Evolutionary conservation across 2,329 filamentous ascomycete genomes (phyloP).

Genomic region (Simplicillium sp.): DNA sequence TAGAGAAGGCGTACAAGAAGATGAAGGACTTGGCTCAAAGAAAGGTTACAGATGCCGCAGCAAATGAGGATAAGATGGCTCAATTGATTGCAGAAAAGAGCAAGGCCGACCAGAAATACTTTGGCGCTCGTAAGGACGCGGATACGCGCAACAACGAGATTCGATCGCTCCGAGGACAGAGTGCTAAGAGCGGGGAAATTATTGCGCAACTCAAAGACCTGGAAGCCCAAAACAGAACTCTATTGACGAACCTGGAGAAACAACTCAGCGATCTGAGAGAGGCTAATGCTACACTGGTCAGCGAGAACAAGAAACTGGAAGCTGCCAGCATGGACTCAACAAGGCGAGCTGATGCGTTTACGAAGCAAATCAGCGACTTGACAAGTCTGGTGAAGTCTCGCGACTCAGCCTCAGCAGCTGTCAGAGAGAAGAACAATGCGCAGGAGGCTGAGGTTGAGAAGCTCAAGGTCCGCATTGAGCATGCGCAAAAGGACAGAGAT

Average conservation of each 20-base stretch:
- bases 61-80: constrained; percentile 68
- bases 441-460: constrained; percentile 72
- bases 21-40: constrained; percentile 75
- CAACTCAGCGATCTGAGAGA: constrained; percentile 78
- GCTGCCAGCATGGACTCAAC: constrained; percentile 59
- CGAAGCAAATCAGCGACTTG: constrained; percentile 67
- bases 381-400: constrained; percentile 66
- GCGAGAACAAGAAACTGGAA: constrained; percentile 69
- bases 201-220: constrained; percentile 88
- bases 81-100: constrained; percentile 78
- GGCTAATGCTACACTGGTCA: constrained; percentile 58
- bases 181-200: constrained; percentile 84
- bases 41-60: constrained; percentile 70
- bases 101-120: constrained; percentile 97
- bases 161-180: constrained; percentile 69
- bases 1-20: constrained; percentile 87
- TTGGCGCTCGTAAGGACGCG: constrained; percentile 88
- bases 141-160: constrained; percentile 78
- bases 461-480: constrained; percentile 66
- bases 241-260: constrained; percentile 82
- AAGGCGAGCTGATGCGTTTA: constrained; percentile 61
- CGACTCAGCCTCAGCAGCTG: constrained; percentile 47
- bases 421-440: constrained; percentile 48
- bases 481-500: constrained; percentile 74
- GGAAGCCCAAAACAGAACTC: constrained; percentile 64